These are phyloP conservation scores for Gloeostereum incarnatum DNA, from an alignment of 768 basidiomycete genomes.

Conservation along the genomic window DNA sequence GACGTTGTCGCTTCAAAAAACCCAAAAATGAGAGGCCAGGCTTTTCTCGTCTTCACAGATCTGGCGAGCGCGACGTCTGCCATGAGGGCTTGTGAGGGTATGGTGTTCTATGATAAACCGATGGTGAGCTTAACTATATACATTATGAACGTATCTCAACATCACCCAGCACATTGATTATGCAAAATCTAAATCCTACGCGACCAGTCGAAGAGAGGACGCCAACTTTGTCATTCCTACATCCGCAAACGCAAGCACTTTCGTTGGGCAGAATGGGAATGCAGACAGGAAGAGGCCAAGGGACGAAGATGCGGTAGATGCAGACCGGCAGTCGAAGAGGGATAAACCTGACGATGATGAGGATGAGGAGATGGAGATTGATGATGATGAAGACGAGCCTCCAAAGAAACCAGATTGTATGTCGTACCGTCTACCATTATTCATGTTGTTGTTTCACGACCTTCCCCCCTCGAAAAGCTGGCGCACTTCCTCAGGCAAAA, in stretches of 20 bases:
- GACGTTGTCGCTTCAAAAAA: conserved; percentile 88
- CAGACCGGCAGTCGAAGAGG: conserved; percentile 53
- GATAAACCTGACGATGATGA: conserved; percentile 59
- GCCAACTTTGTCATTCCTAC: conserved; percentile 72
- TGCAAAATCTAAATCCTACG: conserved; percentile 83
- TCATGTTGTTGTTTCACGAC: conserved; percentile 15
- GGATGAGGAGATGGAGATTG: conserved; percentile 91
- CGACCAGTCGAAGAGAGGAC: conserved; percentile 72
- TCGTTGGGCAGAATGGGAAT: conserved; percentile 29
- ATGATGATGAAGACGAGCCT: conserved; percentile 70
- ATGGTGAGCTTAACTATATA: conserved; percentile 43
- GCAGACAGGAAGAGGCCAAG: conserved; percentile 53
- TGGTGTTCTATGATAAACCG: conserved; percentile 88
- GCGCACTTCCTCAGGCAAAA: conserved; percentile 35
- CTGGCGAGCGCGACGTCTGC: conserved; percentile 87
- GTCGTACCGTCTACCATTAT: conserved; percentile 6
- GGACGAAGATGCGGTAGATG: conserved; percentile 49
- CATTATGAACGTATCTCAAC: background rate
- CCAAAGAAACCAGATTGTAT: too few species aligned
- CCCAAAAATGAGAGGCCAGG: conserved; percentile 84
- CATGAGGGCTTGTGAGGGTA: conserved; percentile 87
- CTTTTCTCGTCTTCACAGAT: conserved; percentile 93
- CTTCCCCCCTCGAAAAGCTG: conserved; percentile 19
- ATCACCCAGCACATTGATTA: conserved; percentile 73
- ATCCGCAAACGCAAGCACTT: conserved; percentile 46